A percentile compares a stretch with the other conserved stretches of the same genome.
Conservation (phyloP, 345 rosid species). For the Syzygium jambos region DNA sequence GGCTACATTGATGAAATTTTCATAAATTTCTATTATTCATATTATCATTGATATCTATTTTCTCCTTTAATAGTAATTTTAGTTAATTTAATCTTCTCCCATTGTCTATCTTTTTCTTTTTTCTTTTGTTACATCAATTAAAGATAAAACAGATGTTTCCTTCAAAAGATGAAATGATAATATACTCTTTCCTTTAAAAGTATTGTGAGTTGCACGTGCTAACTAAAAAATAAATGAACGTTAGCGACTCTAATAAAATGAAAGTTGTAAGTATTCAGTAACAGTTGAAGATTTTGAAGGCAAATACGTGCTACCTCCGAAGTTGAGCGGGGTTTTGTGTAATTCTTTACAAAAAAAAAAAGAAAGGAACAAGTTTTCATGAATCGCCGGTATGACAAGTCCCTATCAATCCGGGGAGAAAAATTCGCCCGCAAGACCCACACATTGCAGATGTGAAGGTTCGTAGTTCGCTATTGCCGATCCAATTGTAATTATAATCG, state of each 20-base stretch:
- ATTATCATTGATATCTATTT: background rate
- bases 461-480: background rate
- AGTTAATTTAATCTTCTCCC: background rate
- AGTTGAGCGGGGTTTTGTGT: background rate
- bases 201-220: background rate
- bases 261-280: rapidly evolving
- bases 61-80: background rate
- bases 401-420: background rate
- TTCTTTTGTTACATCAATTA: background rate
- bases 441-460: background rate
- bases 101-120: background rate
- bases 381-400: background rate
- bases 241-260: rapidly evolving
- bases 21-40: background rate
- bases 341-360: background rate
- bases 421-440: background rate
- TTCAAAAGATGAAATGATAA: background rate
- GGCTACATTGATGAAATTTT: background rate
- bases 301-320: background rate
- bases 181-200: background rate
- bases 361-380: rapidly evolving
- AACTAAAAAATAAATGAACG: background rate
- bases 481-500: background rate
- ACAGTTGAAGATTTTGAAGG: background rate
- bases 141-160: background rate